Percentiles rank a stretch among this genome's conserved stretches.
These are phyloP conservation scores for Didymella lethalis DNA, from an alignment of 2,329 filamentous ascomycete species.

Conservation along the genomic window DNA sequence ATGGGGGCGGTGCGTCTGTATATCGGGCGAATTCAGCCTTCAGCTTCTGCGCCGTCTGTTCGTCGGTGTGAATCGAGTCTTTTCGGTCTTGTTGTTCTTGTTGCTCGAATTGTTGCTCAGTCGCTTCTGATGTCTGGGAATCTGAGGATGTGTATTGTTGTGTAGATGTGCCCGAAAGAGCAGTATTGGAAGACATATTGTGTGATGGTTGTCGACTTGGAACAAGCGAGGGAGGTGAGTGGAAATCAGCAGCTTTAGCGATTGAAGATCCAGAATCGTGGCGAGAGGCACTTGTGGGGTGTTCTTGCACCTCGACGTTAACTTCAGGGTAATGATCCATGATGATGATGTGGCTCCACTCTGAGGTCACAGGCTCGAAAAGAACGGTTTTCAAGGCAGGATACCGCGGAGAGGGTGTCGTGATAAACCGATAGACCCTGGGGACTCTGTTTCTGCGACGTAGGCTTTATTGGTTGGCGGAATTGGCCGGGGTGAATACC, in stretches of 20 bases:
- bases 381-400: constrained; percentile 8
- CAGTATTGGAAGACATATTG: constrained; percentile 8
- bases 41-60: constrained; percentile 18
- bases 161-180: neutral
- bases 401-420: constrained; percentile 8
- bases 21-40: constrained; percentile 32
- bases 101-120: constrained; percentile 1
- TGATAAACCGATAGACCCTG: neutral
- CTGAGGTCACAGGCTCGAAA: constrained; percentile 14
- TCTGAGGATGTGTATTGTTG: constrained; percentile 7
- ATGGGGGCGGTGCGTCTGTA: constrained; percentile 34
- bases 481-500: neutral
- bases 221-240: constrained; percentile 15
- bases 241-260: constrained; percentile 18
- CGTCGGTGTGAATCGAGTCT: constrained; percentile 23
- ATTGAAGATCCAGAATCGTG: constrained; percentile 31
- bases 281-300: constrained; percentile 25
- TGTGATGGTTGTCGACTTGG: constrained; percentile 19
- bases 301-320: constrained; percentile 32
- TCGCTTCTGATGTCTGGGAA: constrained; percentile 18
- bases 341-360: constrained; percentile 19
- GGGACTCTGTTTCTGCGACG: neutral
- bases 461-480: constrained; percentile 12
- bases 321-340: constrained; percentile 39
- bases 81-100: constrained; percentile 15